Percentiles rank a stretch among this genome's conserved stretches.
phyloP scores from a whole-genome alignment of 257 asterid genomes.

The Solanum acaule region DNA sequence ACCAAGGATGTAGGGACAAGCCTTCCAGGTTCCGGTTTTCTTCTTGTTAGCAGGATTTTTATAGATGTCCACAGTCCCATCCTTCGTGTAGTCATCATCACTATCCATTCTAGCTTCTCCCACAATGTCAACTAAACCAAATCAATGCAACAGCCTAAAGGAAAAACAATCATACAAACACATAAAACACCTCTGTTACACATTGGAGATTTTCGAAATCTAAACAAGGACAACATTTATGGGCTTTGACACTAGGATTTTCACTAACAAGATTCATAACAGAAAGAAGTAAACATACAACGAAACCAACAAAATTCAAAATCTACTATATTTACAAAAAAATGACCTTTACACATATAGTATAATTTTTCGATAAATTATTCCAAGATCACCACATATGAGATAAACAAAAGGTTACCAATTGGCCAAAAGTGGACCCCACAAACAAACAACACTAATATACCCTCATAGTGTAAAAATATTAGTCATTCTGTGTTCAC shows the following conservation, averaged over 20 bases:
- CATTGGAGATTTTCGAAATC: neutral
- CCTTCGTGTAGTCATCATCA: constrained; percentile 30
- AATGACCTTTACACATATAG: neutral
- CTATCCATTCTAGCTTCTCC: constrained; percentile 16
- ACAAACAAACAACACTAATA: neutral
- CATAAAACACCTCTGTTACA: neutral
- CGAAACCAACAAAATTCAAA: neutral
- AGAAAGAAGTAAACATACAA: neutral
- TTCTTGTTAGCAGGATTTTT: constrained; percentile 49
- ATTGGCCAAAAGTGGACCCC: neutral
- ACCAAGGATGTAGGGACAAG: constrained; percentile 73
- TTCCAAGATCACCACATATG: neutral
- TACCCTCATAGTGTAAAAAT: too few species aligned
- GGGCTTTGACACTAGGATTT: neutral
- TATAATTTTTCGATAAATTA: neutral
- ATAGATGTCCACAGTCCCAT: constrained; percentile 48
- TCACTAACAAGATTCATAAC: neutral
- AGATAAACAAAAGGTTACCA: neutral
- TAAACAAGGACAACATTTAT: neutral
- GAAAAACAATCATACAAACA: neutral
- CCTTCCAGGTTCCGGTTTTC: constrained; percentile 75
- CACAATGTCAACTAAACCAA: neutral
- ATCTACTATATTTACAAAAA: neutral
- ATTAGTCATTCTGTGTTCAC: neutral
- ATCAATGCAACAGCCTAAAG: neutral